phyloP scores from a whole-genome alignment of 306 rosid genomes.

The Inga oerstediana region DNA sequence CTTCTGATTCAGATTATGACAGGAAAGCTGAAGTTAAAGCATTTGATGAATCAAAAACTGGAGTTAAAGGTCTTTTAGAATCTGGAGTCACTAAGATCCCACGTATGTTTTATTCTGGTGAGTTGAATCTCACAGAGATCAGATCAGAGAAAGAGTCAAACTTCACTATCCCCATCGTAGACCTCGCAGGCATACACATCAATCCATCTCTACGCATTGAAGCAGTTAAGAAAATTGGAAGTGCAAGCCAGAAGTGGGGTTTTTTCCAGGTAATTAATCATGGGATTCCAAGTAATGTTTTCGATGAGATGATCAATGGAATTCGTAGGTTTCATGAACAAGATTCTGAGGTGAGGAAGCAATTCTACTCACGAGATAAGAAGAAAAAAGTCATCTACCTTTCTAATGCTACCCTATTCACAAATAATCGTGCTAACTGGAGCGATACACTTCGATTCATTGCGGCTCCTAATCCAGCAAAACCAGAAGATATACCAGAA shows the following conservation, averaged over 20 bases:
- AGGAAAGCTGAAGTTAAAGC: constrained; percentile 29
- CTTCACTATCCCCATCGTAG: constrained; percentile 25
- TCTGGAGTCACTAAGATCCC: constrained; percentile 38
- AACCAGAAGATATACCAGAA: constrained; percentile 39
- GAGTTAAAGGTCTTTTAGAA: constrained; percentile 45
- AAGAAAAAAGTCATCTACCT: constrained; percentile 25
- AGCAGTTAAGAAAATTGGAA: constrained; percentile 8
- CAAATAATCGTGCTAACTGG: constrained; percentile 43
- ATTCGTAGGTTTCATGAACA: constrained; percentile 43
- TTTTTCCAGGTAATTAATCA: constrained; percentile 46
- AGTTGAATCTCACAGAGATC: neutral
- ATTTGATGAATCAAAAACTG: constrained; percentile 40
- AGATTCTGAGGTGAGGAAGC: constrained; percentile 30
- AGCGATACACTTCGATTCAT: constrained; percentile 47
- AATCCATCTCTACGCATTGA: neutral
- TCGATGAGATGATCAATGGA: constrained; percentile 39
- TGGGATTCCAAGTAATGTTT: constrained; percentile 34
- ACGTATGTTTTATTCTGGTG: constrained; percentile 22
- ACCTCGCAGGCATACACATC: constrained; percentile 6
- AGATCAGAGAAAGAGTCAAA: neutral
- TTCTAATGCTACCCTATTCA: constrained; percentile 39
- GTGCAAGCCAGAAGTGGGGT: constrained; percentile 32
- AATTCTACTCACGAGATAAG: constrained; percentile 1
- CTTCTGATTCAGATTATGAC: constrained; percentile 11
- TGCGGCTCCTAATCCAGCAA: constrained; percentile 40